Conservation (phyloP, 2,329 filamentous ascomycete genomes). For the Cercospora berteroae region DNA sequence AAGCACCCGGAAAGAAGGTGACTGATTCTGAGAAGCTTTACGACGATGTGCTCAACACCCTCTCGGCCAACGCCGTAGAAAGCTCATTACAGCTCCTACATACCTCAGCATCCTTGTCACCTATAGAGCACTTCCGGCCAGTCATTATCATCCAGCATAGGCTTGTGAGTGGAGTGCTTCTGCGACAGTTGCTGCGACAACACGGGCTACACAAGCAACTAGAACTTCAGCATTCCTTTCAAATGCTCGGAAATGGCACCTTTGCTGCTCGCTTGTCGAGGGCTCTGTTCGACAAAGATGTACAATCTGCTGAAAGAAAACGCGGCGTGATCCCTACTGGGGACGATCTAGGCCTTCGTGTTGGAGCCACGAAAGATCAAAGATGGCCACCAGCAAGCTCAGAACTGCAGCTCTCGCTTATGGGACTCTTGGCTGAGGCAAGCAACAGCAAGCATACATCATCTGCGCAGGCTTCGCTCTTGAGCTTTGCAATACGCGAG, state of each 20-base stretch:
- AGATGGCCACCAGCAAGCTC: slow-evolving; percentile 90
- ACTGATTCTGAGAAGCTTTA: background rate
- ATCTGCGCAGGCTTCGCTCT: slow-evolving; percentile 42
- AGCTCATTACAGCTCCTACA: background rate
- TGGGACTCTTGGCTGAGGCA: slow-evolving; percentile 52
- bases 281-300: slow-evolving; percentile 79
- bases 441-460: background rate
- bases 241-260: slow-evolving; percentile 78
- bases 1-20: background rate
- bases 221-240: slow-evolving; percentile 72
- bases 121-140: slow-evolving; percentile 43
- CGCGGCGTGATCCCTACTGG: slow-evolving; percentile 67
- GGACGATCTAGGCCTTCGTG: slow-evolving; percentile 73
- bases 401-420: slow-evolving; percentile 83
- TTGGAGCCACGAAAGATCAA: slow-evolving; percentile 69
- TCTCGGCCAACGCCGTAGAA: background rate
- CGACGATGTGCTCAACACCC: background rate
- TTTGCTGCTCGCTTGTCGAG: slow-evolving; percentile 78
- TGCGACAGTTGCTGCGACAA: slow-evolving; percentile 71
- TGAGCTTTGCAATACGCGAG: slow-evolving; percentile 76
- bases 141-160: slow-evolving; percentile 71
- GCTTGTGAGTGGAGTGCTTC: slow-evolving; percentile 72
- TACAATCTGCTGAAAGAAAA: slow-evolving; percentile 73
- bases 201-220: slow-evolving; percentile 73
- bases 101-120: slow-evolving; percentile 4